Conservation (phyloP, 768 basidiomycete genomes). For the Tylopilus balloui region DNA sequence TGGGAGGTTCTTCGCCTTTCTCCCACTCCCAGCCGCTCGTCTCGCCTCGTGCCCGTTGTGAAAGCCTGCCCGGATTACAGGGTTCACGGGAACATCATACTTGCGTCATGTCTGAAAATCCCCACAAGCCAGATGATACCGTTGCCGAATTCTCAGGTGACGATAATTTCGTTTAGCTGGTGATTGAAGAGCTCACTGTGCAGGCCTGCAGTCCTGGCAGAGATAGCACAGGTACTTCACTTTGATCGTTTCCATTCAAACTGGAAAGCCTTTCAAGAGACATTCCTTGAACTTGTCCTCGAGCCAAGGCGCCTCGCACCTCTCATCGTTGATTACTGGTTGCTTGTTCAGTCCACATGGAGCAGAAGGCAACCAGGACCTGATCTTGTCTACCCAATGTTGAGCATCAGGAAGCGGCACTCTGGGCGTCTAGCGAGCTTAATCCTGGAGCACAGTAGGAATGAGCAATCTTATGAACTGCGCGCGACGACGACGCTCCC, state of each 20-base stretch:
- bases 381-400: conserved; percentile 1
- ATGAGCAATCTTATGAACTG: not conserved
- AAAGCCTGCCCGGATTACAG: too few relatives aligned
- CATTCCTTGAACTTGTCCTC: not conserved
- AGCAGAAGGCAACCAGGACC: not conserved
- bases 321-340: not conserved
- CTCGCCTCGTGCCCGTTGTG: too few relatives aligned
- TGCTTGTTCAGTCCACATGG: not conserved
- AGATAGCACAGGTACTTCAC: too few relatives aligned
- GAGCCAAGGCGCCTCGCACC: not conserved
- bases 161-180: too few relatives aligned
- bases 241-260: not conserved
- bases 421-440: conserved; percentile 1
- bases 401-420: conserved; percentile 1
- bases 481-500: not conserved
- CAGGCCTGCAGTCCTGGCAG: too few relatives aligned
- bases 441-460: not conserved
- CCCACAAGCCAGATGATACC: too few relatives aligned
- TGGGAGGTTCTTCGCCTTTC: too few relatives aligned
- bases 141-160: too few relatives aligned
- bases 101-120: too few relatives aligned
- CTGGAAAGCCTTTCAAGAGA: not conserved
- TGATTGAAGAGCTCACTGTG: too few relatives aligned
- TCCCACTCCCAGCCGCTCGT: too few relatives aligned
- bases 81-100: too few relatives aligned